Evolutionary conservation across 1,284 basidiomycete species (phyloP).

Genomic region (Neolentinus lepideus): DNA sequence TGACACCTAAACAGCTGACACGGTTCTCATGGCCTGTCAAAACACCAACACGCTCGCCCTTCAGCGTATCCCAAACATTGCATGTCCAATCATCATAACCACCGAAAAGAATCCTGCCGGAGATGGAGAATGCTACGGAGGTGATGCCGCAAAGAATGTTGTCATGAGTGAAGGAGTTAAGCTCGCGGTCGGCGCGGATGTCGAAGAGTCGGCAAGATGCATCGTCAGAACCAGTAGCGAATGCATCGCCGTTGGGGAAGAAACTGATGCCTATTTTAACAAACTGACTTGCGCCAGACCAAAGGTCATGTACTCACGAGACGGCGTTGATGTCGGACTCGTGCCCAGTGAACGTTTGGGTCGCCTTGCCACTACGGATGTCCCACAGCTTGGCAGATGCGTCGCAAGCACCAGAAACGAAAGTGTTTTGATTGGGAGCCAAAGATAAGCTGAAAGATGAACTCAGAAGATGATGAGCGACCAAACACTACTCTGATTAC

Average conservation of each 20-base stretch:
- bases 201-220: constrained; percentile 98
- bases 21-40: constrained; percentile 97
- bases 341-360: constrained; percentile 97
- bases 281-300: constrained; percentile 7
- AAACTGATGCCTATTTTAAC: constrained; percentile 50
- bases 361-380: constrained; percentile 92
- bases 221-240: constrained; percentile 98
- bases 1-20: constrained; percentile 94
- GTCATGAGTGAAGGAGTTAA: constrained; percentile 96
- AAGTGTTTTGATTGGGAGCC: constrained; percentile 90
- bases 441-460: constrained; percentile 70
- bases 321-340: constrained; percentile 99
- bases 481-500: constrained; percentile 35
- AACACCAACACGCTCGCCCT: constrained; percentile 95
- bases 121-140: constrained; percentile 96
- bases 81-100: constrained; percentile 99
- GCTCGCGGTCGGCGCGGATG: constrained; percentile 93
- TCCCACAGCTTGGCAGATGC: constrained; percentile 99
- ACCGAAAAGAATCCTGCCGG: constrained; percentile 94
- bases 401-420: constrained; percentile 98
- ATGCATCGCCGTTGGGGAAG: constrained; percentile 98
- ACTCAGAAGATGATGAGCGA: constrained; percentile 9
- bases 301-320: constrained; percentile 53
- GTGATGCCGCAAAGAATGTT: constrained; percentile 99
- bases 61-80: constrained; percentile 99